Conservation (phyloP, 1,284 basidiomycete genomes). For the Salmacisia buchloeana region DNA sequence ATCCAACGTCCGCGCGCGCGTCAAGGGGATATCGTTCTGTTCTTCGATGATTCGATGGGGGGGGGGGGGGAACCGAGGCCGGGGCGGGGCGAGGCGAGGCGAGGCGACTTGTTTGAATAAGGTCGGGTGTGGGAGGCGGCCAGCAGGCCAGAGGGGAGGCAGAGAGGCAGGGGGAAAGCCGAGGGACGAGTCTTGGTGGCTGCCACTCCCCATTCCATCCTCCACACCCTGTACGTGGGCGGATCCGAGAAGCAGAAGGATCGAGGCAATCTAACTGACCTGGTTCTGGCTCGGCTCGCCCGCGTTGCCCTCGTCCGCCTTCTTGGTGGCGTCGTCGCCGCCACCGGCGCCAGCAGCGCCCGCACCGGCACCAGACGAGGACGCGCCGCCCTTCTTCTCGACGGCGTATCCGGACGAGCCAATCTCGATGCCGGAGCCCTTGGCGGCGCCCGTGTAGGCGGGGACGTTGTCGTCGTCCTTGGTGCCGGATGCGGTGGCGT, state of each 20-base stretch:
- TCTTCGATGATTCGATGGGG: too few relatives aligned
- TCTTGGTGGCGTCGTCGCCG: too few relatives aligned
- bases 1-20: too few relatives aligned
- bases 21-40: too few relatives aligned
- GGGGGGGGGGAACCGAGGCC: not conserved
- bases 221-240: not conserved
- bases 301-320: conserved; percentile 20
- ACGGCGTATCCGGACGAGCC: conserved; percentile 69
- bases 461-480: conserved; percentile 45
- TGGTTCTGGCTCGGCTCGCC: conserved; percentile 39
- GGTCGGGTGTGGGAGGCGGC: not conserved
- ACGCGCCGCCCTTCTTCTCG: conserved; percentile 47
- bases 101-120: not conserved
- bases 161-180: not conserved
- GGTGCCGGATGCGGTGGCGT: conserved; percentile 25
- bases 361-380: not conserved
- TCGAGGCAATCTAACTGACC: not conserved
- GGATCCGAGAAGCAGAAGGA: not conserved
- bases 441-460: conserved; percentile 48
- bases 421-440: conserved; percentile 55
- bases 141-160: not conserved
- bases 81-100: not conserved
- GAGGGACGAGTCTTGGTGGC: not conserved
- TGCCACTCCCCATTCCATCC: not conserved
- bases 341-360: not conserved